Evolutionary conservation across 176 grass and related monocot genomes (phyloP).

Genomic region (Rhynchospora tenuis): DNA sequence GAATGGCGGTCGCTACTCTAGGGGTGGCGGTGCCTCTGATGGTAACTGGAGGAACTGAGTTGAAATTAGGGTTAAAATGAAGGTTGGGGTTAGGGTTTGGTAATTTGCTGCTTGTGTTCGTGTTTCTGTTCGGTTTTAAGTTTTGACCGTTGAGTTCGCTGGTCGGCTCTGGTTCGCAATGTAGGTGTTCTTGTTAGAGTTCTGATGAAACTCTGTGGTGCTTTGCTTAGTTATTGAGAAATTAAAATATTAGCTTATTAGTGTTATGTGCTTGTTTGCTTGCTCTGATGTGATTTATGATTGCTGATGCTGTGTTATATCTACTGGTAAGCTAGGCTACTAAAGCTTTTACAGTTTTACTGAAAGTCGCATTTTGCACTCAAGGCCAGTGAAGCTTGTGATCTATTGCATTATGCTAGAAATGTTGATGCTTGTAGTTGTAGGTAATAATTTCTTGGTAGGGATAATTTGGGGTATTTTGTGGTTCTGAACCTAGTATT

Average conservation of each 20-base stretch:
- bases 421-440: too few species aligned
- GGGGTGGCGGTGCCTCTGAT: conserved; percentile 34
- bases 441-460: too few species aligned
- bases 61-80: conserved; percentile 1
- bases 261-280: not conserved
- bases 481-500: too few species aligned
- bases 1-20: not conserved
- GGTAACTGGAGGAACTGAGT: conserved; percentile 62
- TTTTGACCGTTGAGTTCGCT: conserved; percentile 23
- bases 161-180: conserved; percentile 7
- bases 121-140: conserved; percentile 26
- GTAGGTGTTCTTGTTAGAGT: conserved; percentile 14
- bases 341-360: not conserved
- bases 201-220: conserved; percentile 14
- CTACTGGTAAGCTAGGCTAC: too few species aligned
- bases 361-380: not conserved
- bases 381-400: too few species aligned
- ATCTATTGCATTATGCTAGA: too few species aligned
- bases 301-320: not conserved
- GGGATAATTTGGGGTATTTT: too few species aligned
- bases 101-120: not conserved
- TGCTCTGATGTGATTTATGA: not conserved
- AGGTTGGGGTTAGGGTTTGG: not conserved
- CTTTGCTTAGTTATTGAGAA: conserved; percentile 9
- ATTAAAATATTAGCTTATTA: conserved; percentile 11